A percentile compares a stretch with the other conserved stretches of the same genome.
Evolutionary conservation across 768 basidiomycete species (phyloP).

Genomic region (Bullera alba): DNA sequence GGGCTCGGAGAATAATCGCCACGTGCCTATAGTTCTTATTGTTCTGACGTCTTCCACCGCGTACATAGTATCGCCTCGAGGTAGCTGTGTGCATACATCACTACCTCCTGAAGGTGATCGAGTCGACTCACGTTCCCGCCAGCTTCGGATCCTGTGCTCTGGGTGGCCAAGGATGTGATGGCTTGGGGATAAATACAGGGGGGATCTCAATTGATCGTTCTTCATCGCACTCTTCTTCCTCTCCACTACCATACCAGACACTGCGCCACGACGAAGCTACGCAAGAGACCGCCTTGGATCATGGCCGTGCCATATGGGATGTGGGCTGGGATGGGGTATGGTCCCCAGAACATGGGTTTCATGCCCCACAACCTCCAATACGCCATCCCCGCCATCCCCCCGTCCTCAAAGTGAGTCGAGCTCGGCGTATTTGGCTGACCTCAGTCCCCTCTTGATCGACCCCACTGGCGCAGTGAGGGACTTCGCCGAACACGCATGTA

Average conservation of each 20-base stretch:
- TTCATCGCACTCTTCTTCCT: not conserved
- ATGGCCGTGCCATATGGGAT: conserved; percentile 8
- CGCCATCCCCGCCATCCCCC: conserved; percentile 9
- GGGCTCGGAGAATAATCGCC: too few relatives aligned
- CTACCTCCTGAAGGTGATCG: too few relatives aligned
- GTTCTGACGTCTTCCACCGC: too few relatives aligned
- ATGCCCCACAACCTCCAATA: not conserved
- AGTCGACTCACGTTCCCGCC: too few relatives aligned
- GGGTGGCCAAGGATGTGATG: too few relatives aligned
- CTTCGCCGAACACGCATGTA: conserved; percentile 23
- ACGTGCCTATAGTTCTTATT: too few relatives aligned
- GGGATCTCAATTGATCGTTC: too few relatives aligned
- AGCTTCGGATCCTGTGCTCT: too few relatives aligned
- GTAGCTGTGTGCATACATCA: too few relatives aligned
- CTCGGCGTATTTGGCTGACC: not conserved
- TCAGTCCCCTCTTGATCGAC: conserved; percentile 18
- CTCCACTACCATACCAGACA: not conserved
- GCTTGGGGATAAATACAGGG: too few relatives aligned
- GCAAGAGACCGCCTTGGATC: not conserved
- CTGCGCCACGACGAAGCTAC: not conserved
- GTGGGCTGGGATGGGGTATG: conserved; percentile 1
- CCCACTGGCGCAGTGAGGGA: conserved; percentile 24
- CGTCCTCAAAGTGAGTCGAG: conserved; percentile 4
- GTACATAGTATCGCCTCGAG: too few relatives aligned
- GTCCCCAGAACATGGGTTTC: not conserved